These are phyloP conservation scores for Didymellaceae sp. DNA, from an alignment of 2,329 filamentous ascomycete genomes.

Conservation along the genomic window DNA sequence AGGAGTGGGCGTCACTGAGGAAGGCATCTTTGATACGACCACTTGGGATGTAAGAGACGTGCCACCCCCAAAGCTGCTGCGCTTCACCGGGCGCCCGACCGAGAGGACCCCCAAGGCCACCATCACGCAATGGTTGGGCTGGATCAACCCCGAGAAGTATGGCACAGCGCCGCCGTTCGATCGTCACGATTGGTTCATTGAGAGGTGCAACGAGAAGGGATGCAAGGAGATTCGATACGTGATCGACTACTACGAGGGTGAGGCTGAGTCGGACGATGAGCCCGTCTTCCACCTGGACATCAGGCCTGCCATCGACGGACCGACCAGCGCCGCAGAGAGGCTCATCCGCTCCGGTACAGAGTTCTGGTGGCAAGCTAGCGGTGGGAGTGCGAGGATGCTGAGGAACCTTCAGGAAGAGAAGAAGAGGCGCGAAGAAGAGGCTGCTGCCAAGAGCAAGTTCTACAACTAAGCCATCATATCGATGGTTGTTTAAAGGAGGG, in stretches of 20 bases:
- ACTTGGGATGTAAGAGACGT: slow-evolving; percentile 45
- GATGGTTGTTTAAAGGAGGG: background rate
- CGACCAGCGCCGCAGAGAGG: slow-evolving; percentile 79
- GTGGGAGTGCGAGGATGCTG: slow-evolving; percentile 66
- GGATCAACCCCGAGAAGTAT: slow-evolving; percentile 80
- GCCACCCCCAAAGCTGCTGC: slow-evolving; percentile 72
- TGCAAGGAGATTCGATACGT: slow-evolving; percentile 86
- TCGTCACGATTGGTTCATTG: slow-evolving; percentile 95
- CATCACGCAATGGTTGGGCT: slow-evolving; percentile 80
- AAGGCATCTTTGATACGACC: slow-evolving; percentile 43
- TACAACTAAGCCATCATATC: slow-evolving; percentile 29
- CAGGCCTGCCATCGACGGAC: slow-evolving; percentile 83
- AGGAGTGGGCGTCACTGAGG: slow-evolving; percentile 26
- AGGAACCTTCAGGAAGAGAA: slow-evolving; percentile 40
- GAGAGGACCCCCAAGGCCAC: slow-evolving; percentile 92
- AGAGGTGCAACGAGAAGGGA: slow-evolving; percentile 71
- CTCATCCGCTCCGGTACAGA: slow-evolving; percentile 89
- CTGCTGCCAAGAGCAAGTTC: slow-evolving; percentile 27
- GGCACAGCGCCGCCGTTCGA: slow-evolving; percentile 88
- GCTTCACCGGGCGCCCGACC: slow-evolving; percentile 87
- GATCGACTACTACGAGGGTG: slow-evolving; percentile 93
- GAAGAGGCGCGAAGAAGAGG: slow-evolving; percentile 39
- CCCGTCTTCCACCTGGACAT: slow-evolving; percentile 97
- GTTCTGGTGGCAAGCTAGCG: slow-evolving; percentile 89
- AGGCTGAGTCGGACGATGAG: slow-evolving; percentile 81